Evolutionary conservation across 768 basidiomycete genomes (phyloP), one percentile per base, ranked within the genome.

Genomic region (Boletus rubropictus): DNA sequence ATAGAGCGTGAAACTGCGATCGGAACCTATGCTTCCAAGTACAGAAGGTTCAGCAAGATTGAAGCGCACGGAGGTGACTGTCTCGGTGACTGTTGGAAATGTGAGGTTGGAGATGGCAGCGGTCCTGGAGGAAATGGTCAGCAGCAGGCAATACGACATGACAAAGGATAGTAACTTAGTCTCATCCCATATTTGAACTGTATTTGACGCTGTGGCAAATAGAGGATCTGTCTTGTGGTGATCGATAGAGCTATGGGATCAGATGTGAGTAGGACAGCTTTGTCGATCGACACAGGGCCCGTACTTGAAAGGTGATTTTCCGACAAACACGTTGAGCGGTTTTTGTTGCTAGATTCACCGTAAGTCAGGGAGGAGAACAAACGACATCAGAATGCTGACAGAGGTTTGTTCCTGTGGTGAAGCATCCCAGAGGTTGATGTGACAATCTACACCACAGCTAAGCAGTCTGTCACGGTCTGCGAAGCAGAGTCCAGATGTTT

Each of bases 161-260:
- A 18, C 14, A 34, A 35, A 37, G 28, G 34, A 28, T 9, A 54
- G 2, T 14, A 29, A 91, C 89, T 91, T 91, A 31, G 86, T 94
- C 67, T 97, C 92, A 57, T 99, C 96, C 96, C 96, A 99, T 55
- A 99, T 77, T 64, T 98, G 95, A 7, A 99, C 93, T 39, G 80
- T 77, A 56, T 86, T 90, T 0, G 92, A 95, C 2, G 92, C 93
- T 0, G 95, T 94, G 1, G 93, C 95, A 57, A 99, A 99, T 4
- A 92, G 66, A n/a, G 85, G 74, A 48, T 94, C 88, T 29, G 80
- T 80, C 38, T 86, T 79, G 63, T 98, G 96, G 61, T 97, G 96
- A 57, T 97, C 92, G 67, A 99, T 89, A 36, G 87, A 86, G 60
- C 93, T 95, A 57, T 7, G 28, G 31, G 46, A 38, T 36, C 3